Base-by-base conservation (phyloP, 495 filamentous ascomycete genomes). In the Neurospora sp. region DNA sequence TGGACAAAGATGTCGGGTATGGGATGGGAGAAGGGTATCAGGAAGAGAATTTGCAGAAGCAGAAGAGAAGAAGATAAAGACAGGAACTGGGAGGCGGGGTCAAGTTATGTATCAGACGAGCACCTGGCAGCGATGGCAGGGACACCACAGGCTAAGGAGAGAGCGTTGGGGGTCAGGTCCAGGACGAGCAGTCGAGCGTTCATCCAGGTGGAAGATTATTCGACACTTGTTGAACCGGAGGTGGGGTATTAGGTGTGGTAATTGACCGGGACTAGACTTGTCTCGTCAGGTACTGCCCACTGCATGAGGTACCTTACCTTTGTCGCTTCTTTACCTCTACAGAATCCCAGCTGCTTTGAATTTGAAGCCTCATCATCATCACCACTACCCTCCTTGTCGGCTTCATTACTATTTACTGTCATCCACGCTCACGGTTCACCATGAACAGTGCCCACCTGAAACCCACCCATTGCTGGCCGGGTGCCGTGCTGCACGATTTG, bases 21-120 rank as follows among this genome's bases (percentile, higher is more conserved):
- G 66, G 60, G 72, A 72, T 73, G 74, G 75, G 69, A 74, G 74
- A 77, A 75, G 75, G 74, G 73, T 75, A 75, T 72, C 77, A 79
- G 66, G 75, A 74, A 78, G 76, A 80, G 78, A 76, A 76, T 66
- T 76, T 78, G 72, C 74, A 78, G 75, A 76, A 71, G 73, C 76
- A 72, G 75, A 76, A 75, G 75, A 79, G 74, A 74, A 75, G 72
- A 77, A 79, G 31, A 66, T 66, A 66, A 66, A 66, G 54, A 66
- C 54, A 66, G 54, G 54, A 66, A 66, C 27, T 66, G 72, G 75
- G 76, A 78, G 80, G 79, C 78, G 78, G 78, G 78, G 77, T 80
- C 76, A 27, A 73, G 76, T 79, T 77, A 79, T 79, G 41, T 70
- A 42, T 40, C 70, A 37, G 54, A 66, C 54, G 54, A 66, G 27